Evolutionary conservation across 441 rosid species (phyloP), one percentile per base, ranked within the genome.

Genomic region (Bruguiera hainesii): DNA sequence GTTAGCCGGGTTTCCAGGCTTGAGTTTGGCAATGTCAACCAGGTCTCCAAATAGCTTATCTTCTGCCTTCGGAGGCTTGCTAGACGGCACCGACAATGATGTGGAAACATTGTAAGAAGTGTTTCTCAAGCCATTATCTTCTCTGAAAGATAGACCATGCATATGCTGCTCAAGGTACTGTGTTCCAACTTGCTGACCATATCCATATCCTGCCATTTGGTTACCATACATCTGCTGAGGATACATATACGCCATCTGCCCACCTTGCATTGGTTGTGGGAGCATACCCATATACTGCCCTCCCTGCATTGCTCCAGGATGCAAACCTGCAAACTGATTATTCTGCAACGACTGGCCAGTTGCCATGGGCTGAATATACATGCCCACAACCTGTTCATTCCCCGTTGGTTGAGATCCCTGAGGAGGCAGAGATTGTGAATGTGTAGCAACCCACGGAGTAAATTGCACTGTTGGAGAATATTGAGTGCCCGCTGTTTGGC

Each of bases 21-120:
- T 95, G 75, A 87, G 79, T 71, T 90, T 96, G 9, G 98, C 83
- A 70, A 96, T 79, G 79, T 92, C 95, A 19, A 96, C 97, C 20
- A 95, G 93, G 76, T 95, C 99, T 63, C 97, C 98, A 63, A 95
- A 95, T 56, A 95, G 79, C 89, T 90, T 92, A 75, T 95, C 99
- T 81, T 89, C 96, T 7, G 97, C 95, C 71, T 87, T 92, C 21
- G 85, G 67, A 28, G 89, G 81, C 83, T 75, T 91, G 76, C 75
- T 83, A 0, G 93, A 85, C 1, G 89, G 85, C 39, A 77, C 72
- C 39, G 85, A 88, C 1, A 93, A 85, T 6, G 92, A 66, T 58
- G 91, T 48, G 6, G 96, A 78, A 63, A 77, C 90, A 78, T 80
- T 84, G 75, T 84, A 81, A 3, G 89, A 69, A n/a, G 87, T 71